A percentile compares a stretch with the other conserved stretches of the same genome.
phyloP scores from a whole-genome alignment of 371 early-diverging fungal species.

The Saksenaea oblongispora region DNA sequence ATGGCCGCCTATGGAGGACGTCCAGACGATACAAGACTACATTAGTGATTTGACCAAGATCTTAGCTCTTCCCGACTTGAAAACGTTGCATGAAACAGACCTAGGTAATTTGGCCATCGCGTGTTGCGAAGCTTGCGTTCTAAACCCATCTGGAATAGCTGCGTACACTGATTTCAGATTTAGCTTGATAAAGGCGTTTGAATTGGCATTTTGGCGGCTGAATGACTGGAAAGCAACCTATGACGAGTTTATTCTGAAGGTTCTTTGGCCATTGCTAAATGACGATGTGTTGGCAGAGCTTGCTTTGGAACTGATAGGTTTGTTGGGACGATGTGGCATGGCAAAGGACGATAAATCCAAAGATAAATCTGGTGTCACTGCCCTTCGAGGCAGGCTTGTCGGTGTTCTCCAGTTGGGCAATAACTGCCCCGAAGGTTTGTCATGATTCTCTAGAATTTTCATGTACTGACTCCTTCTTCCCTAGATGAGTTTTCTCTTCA shows the following conservation, averaged over 20 bases:
- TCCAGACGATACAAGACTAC: background rate
- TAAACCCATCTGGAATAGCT: background rate
- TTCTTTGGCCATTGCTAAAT: constrained; percentile 9
- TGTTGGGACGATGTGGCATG: background rate
- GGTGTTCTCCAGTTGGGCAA: background rate
- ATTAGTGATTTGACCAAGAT: background rate
- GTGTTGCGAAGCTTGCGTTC: background rate
- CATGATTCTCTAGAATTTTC: background rate
- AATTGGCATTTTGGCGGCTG: constrained; percentile 12
- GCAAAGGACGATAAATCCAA: background rate
- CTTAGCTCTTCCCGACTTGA: background rate
- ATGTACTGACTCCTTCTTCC: background rate
- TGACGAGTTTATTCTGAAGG: constrained; percentile 7
- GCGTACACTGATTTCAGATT: background rate
- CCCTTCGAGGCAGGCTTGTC: background rate
- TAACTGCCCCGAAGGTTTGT: background rate
- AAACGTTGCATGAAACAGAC: background rate
- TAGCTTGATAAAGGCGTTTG: constrained; percentile 15
- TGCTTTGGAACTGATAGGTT: constrained; percentile 9
- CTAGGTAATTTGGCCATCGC: background rate
- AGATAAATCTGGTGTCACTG: background rate
- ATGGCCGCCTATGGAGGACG: background rate
- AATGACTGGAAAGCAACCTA: constrained; percentile 14
- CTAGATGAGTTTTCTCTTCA: constrained; percentile 8
- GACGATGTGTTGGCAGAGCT: constrained; percentile 7